Percentiles rank a stretch among this genome's conserved stretches.
Evolutionary conservation across 1,284 basidiomycete genomes (phyloP).

Genomic region (Malassezia cuniculi): DNA sequence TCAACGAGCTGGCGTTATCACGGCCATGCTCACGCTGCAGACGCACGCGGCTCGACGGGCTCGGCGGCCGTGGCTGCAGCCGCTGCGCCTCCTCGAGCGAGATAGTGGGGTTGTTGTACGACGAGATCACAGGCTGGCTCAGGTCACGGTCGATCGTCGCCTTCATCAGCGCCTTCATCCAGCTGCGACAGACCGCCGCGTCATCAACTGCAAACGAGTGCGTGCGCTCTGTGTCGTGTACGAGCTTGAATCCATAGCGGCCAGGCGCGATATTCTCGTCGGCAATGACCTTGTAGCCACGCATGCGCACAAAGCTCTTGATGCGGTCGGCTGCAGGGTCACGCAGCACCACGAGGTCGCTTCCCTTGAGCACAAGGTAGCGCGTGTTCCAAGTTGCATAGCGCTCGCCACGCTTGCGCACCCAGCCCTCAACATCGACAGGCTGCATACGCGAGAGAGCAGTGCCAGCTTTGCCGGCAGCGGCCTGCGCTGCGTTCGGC

Average conservation of each 20-base stretch:
- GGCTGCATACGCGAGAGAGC: slow-evolving; percentile 27
- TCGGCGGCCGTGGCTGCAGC: slow-evolving; percentile 89
- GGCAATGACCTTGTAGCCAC: slow-evolving; percentile 81
- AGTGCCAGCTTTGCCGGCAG: slow-evolving; percentile 13
- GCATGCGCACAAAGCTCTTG: slow-evolving; percentile 85
- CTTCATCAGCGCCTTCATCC: slow-evolving; percentile 99
- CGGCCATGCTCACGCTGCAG: slow-evolving; percentile 75
- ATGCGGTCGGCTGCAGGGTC: slow-evolving; percentile 51
- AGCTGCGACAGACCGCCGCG: slow-evolving; percentile 68
- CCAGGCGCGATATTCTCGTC: slow-evolving; percentile 87
- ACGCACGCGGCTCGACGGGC: slow-evolving; percentile 71
- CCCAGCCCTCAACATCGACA: slow-evolving; percentile 55
- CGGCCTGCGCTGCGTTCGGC: slow-evolving; percentile 20
- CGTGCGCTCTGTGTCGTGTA: slow-evolving; percentile 73
- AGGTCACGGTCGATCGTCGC: slow-evolving; percentile 69
- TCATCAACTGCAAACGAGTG: slow-evolving; percentile 88
- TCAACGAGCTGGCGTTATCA: slow-evolving; percentile 79
- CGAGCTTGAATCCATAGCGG: slow-evolving; percentile 84
- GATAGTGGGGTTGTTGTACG: slow-evolving; percentile 92
- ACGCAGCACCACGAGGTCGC: slow-evolving; percentile 42
- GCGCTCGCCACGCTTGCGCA: slow-evolving; percentile 85
- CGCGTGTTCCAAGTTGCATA: slow-evolving; percentile 87
- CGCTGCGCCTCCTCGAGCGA: slow-evolving; percentile 85
- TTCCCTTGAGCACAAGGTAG: slow-evolving; percentile 91
- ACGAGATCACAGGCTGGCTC: slow-evolving; percentile 68